Evolutionary conservation across 768 basidiomycete species (phyloP).

Genomic region (Auricularia sp.): DNA sequence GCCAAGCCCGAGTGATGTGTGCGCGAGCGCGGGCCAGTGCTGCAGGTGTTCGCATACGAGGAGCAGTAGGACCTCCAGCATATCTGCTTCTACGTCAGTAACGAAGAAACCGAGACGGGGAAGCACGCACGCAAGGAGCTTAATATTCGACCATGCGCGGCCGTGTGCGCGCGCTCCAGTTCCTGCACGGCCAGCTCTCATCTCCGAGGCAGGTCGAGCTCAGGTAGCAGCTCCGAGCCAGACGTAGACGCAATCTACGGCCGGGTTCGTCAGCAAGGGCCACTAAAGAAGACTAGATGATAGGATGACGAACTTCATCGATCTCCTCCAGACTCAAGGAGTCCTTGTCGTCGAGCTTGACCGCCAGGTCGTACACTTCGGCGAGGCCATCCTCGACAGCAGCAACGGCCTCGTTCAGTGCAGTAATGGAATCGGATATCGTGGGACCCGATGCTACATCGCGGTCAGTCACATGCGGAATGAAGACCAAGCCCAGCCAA

Average conservation of each 20-base stretch:
- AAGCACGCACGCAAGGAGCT: conserved; percentile 43
- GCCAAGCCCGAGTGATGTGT: conserved; percentile 31
- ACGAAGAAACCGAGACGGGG: too few species aligned
- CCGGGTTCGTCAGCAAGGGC: not conserved
- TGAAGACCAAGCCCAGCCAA: not conserved
- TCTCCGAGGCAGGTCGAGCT: conserved; percentile 61
- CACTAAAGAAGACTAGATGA: not conserved
- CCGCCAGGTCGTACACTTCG: conserved; percentile 56
- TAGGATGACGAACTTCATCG: conserved; percentile 43
- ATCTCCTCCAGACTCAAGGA: conserved; percentile 61
- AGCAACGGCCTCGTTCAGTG: conserved; percentile 49
- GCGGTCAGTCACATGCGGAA: not conserved
- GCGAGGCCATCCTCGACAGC: conserved; percentile 54
- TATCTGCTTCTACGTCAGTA: conserved; percentile 29
- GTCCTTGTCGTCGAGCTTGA: conserved; percentile 65
- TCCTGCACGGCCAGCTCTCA: conserved; percentile 54
- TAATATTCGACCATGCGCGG: conserved; percentile 39
- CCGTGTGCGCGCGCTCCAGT: conserved; percentile 36
- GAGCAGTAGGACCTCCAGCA: conserved; percentile 69
- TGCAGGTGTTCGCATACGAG: conserved; percentile 73
- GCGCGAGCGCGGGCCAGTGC: conserved; percentile 38
- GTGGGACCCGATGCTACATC: conserved; percentile 61
- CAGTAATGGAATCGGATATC: conserved; percentile 62
- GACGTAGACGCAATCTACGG: conserved; percentile 10
- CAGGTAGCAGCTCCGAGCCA: conserved; percentile 48